A percentile compares a stretch with the other conserved stretches of the same genome.
Conservation (phyloP, 768 basidiomycete species). For the Krasilnikovozyma curviuscula region DNA sequence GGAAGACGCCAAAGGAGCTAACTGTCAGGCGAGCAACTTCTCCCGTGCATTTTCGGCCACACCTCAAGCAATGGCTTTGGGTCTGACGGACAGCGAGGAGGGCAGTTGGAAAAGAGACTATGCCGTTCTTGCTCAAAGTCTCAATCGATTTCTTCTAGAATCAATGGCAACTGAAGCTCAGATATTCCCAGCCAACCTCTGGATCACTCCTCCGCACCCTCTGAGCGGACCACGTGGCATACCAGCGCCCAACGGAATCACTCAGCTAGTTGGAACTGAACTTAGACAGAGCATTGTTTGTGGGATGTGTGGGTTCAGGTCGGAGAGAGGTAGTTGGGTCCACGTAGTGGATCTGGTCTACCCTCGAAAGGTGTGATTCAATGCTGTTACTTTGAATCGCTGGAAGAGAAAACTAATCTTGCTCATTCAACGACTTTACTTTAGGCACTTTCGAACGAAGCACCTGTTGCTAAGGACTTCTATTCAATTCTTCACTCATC, state of each 20-base stretch:
- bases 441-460: slow-evolving; percentile 24
- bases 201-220: slow-evolving; percentile 28
- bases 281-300: slow-evolving; percentile 60
- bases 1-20: slow-evolving; percentile 78
- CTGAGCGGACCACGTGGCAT: slow-evolving; percentile 14
- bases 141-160: slow-evolving; percentile 84
- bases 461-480: slow-evolving; percentile 36
- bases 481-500: slow-evolving; percentile 51
- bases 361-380: slow-evolving; percentile 44
- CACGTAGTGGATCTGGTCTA: slow-evolving; percentile 75
- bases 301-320: slow-evolving; percentile 46
- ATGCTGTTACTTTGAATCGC: too few relatives aligned
- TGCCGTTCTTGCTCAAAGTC: slow-evolving; percentile 74
- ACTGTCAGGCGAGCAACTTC: slow-evolving; percentile 94
- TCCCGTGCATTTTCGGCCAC: slow-evolving; percentile 80
- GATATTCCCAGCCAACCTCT: slow-evolving; percentile 40
- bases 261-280: slow-evolving; percentile 66
- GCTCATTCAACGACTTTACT: too few relatives aligned
- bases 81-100: slow-evolving; percentile 70
- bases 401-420: too few relatives aligned
- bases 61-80: slow-evolving; percentile 63
- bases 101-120: slow-evolving; percentile 58
- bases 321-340: slow-evolving; percentile 56
- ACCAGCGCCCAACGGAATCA: slow-evolving; percentile 50
- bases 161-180: slow-evolving; percentile 59